A percentile compares a stretch with the other conserved stretches of the same genome.
These are phyloP conservation scores for Globisporangium barbulae DNA, from an alignment of 352 stramenopile genomes.

Conservation along the genomic window DNA sequence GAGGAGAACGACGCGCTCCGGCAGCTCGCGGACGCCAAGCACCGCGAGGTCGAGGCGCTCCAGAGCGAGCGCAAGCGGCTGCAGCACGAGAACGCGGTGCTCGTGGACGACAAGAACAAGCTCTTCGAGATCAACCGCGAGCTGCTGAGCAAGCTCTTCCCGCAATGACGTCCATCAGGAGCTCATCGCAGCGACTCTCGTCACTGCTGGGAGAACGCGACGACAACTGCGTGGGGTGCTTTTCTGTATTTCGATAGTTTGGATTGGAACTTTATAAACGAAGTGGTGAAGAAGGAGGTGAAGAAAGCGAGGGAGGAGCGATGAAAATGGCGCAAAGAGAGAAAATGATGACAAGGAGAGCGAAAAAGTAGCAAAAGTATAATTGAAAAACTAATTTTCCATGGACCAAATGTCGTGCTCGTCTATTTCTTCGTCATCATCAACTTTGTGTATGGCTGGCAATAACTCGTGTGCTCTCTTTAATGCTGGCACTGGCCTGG, in stretches of 20 bases:
- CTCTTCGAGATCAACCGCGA: conserved; percentile 77
- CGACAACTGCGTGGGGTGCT: background rate
- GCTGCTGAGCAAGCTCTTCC: conserved; percentile 61
- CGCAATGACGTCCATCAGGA: conserved; percentile 34
- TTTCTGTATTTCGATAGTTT: conserved; percentile 15
- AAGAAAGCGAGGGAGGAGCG: conserved; percentile 7
- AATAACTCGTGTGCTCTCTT: background rate
- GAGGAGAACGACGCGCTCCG: conserved; percentile 66
- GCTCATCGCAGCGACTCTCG: too few species aligned
- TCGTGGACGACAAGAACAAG: conserved; percentile 77
- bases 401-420: background rate
- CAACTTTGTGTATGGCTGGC: background rate
- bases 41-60: conserved; percentile 51
- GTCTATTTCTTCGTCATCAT: background rate
- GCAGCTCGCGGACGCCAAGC: conserved; percentile 43
- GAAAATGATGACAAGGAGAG: conserved; percentile 3
- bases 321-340: background rate
- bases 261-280: conserved; percentile 3
- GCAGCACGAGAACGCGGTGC: conserved; percentile 63
- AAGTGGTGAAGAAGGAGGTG: background rate
- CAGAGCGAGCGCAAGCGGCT: conserved; percentile 55
- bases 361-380: conserved; percentile 13
- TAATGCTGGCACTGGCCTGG: conserved; percentile 90
- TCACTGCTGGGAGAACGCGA: conserved; percentile 3
- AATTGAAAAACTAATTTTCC: conserved; percentile 13